phyloP scores from a whole-genome alignment of 768 basidiomycete genomes.

The Thelephora aurantiotincta region DNA sequence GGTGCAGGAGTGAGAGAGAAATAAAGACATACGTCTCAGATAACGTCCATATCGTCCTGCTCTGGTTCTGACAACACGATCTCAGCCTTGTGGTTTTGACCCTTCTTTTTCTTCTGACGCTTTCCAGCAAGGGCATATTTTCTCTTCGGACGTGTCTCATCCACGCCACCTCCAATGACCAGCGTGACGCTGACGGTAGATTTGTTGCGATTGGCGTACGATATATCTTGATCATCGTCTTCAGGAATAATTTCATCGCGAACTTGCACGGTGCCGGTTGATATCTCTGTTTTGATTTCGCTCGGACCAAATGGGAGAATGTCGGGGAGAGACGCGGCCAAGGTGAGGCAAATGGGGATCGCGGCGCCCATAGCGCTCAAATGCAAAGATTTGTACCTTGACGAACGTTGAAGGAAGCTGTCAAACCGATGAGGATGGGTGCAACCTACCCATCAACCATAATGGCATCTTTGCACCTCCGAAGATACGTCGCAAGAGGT shows the following conservation, averaged over 20 bases:
- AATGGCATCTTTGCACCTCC: conserved; percentile 61
- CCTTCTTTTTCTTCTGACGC: not conserved
- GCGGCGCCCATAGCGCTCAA: conserved; percentile 82
- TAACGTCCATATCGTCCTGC: conserved; percentile 21
- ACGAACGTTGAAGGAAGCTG: not conserved
- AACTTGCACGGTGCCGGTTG: conserved; percentile 59
- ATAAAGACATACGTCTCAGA: conserved; percentile 9
- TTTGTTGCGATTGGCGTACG: conserved; percentile 48
- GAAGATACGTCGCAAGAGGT: conserved; percentile 54
- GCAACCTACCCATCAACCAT: conserved; percentile 52
- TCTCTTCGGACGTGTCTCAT: conserved; percentile 17
- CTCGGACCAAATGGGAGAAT: conserved; percentile 53
- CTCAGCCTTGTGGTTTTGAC: conserved; percentile 1
- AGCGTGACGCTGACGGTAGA: conserved; percentile 49
- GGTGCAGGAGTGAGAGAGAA: not conserved
- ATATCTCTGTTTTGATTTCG: conserved; percentile 47
- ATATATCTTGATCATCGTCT: conserved; percentile 59
- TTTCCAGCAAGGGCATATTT: conserved; percentile 4
- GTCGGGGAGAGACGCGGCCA: conserved; percentile 56
- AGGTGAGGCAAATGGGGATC: conserved; percentile 64
- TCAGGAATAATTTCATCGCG: conserved; percentile 70
- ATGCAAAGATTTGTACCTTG: conserved; percentile 59
- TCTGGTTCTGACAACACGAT: conserved; percentile 21
- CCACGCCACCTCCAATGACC: conserved; percentile 48
- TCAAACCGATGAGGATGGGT: not conserved